Evolutionary conservation across 225 moss, liverwort and hornwort species (phyloP).

Genomic region (Rhytidiadelphus loreus): DNA sequence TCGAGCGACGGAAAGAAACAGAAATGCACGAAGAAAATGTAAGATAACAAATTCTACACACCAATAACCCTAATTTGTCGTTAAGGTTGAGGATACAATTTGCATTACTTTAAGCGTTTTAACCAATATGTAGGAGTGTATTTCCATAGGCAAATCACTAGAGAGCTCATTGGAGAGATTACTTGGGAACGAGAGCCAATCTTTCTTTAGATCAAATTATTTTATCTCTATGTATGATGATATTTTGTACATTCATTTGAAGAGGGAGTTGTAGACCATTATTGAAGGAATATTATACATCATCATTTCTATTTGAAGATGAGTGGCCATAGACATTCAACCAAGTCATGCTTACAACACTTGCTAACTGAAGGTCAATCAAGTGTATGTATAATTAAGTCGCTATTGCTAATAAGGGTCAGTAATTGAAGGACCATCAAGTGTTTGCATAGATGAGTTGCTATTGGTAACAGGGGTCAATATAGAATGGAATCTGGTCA

Average conservation of each 20-base stretch:
- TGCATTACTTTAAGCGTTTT: no score
- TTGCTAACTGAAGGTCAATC: neutral
- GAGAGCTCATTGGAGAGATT: neutral
- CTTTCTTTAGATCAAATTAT: neutral
- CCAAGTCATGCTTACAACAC: neutral
- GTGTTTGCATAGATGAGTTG: neutral
- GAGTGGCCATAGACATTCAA: neutral
- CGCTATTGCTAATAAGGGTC: neutral
- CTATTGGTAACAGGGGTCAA: neutral
- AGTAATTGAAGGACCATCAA: neutral
- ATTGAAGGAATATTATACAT: neutral
- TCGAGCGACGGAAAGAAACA: constrained; percentile 15
- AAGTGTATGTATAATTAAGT: neutral
- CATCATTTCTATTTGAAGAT: neutral
- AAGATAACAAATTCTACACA: neutral
- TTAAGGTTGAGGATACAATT: neutral
- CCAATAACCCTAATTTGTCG: neutral
- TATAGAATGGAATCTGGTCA: neutral
- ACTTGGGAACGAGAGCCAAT: neutral
- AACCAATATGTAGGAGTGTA: neutral
- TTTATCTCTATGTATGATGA: neutral
- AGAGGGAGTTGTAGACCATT: neutral
- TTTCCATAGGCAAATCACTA: neutral
- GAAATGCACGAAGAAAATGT: constrained; percentile 45
- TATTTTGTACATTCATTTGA: neutral